phyloP scores from a whole-genome alignment of 257 asterid species.

The Solanum lycopersicoides region DNA sequence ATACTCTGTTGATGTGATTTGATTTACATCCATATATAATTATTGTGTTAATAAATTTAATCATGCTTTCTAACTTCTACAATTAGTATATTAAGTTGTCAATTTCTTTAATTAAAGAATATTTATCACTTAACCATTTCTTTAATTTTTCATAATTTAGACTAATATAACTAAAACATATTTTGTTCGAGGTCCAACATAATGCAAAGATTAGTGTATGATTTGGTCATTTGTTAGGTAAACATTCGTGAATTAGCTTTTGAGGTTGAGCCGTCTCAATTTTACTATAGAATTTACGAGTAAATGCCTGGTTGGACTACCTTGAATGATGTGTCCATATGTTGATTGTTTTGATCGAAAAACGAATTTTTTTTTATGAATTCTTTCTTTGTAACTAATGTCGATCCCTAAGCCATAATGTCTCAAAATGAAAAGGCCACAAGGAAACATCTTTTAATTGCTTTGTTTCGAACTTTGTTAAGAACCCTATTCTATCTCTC shows the following conservation, averaged over 20 bases:
- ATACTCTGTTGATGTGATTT: background rate
- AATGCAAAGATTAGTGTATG: background rate
- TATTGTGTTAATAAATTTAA: background rate
- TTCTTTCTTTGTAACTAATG: background rate
- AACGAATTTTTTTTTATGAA: background rate
- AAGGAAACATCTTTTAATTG: background rate
- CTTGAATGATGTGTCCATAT: background rate
- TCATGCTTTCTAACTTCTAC: background rate
- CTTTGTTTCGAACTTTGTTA: background rate
- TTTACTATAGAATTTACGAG: background rate
- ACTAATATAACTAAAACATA: background rate
- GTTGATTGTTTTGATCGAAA: background rate
- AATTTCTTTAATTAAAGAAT: background rate
- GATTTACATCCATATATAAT: background rate
- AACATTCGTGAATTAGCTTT: background rate
- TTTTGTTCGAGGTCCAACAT: background rate
- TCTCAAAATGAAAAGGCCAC: background rate
- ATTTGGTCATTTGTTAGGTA: background rate
- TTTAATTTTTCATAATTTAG: background rate
- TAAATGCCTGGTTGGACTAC: background rate
- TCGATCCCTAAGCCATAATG: background rate
- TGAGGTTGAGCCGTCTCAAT: background rate
- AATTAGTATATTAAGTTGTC: background rate
- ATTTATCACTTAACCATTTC: background rate
- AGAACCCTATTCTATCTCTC: background rate